phyloP scores from a whole-genome alignment of 2,329 filamentous ascomycete genomes.

The Rhytidhysteron rufulum region DNA sequence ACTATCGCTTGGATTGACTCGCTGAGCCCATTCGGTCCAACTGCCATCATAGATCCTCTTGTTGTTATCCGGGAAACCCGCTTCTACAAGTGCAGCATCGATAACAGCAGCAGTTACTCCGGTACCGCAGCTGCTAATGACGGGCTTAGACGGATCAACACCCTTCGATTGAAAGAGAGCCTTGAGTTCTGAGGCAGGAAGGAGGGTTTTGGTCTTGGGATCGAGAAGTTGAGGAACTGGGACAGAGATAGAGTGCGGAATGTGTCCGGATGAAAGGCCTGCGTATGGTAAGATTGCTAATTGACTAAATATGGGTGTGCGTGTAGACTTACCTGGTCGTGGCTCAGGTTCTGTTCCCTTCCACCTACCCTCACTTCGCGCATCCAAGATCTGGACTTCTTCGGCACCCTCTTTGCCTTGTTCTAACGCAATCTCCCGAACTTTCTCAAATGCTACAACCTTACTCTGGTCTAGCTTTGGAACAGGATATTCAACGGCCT shows the following conservation, averaged over 20 bases:
- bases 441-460: slow-evolving; percentile 77
- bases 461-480: slow-evolving; percentile 51
- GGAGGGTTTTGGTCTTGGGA: slow-evolving; percentile 74
- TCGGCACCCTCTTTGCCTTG: slow-evolving; percentile 78
- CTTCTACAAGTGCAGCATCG: slow-evolving; percentile 78
- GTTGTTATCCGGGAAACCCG: slow-evolving; percentile 66
- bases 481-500: slow-evolving; percentile 39
- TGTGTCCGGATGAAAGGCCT: slow-evolving; percentile 78
- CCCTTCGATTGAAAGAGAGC: slow-evolving; percentile 77
- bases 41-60: slow-evolving; percentile 89
- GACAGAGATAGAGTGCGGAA: slow-evolving; percentile 81
- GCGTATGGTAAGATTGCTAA: no score
- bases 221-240: slow-evolving; percentile 79
- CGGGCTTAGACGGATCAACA: slow-evolving; percentile 72
- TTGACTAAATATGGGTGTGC: no score
- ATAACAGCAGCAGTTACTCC: slow-evolving; percentile 91
- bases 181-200: slow-evolving; percentile 67
- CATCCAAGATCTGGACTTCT: slow-evolving; percentile 84
- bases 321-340: slow-evolving; percentile 56
- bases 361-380: slow-evolving; percentile 75
- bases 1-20: slow-evolving; percentile 58
- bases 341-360: slow-evolving; percentile 82
- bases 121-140: slow-evolving; percentile 86
- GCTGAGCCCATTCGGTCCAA: slow-evolving; percentile 86
- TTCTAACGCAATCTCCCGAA: slow-evolving; percentile 72